phyloP scores from a whole-genome alignment of 2,329 filamentous ascomycete genomes.

The Penicillium sclerotigenum region DNA sequence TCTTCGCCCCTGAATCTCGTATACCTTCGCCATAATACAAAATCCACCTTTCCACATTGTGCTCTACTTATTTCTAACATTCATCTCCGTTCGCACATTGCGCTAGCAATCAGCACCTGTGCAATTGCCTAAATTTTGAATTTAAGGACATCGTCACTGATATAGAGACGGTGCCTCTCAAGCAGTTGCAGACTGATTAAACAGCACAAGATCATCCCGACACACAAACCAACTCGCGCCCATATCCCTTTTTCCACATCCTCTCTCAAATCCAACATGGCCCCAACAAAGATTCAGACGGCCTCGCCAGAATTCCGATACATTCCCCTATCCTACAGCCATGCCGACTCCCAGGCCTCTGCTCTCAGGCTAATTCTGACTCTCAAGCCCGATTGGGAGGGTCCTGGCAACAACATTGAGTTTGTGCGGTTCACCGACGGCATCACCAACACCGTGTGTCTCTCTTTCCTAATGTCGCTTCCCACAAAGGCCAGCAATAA shows the following conservation, averaged over 20 bases:
- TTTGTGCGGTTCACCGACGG: slow-evolving; percentile 93
- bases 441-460: slow-evolving; percentile 84
- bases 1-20: slow-evolving; percentile 9
- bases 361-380: slow-evolving; percentile 75
- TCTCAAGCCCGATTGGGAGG: slow-evolving; percentile 79
- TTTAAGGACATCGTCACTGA: neutral
- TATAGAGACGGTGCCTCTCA: neutral
- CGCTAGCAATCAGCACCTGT: neutral
- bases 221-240: slow-evolving; percentile 1
- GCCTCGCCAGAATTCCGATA: slow-evolving; percentile 37
- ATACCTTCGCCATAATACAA: neutral
- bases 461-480: slow-evolving; percentile 3
- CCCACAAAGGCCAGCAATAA: neutral
- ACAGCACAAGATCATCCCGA: neutral
- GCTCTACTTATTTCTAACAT: neutral
- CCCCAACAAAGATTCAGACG: slow-evolving; percentile 21
- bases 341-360: slow-evolving; percentile 71
- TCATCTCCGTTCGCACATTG: neutral
- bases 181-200: slow-evolving; percentile 1
- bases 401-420: slow-evolving; percentile 69
- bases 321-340: slow-evolving; percentile 76
- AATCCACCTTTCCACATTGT: neutral
- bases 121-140: neutral
- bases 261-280: slow-evolving; percentile 21
- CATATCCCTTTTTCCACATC: slow-evolving; percentile 5